Base-by-base conservation (phyloP, 2,329 filamentous ascomycete genomes). In the Colletotrichum falcatum region DNA sequence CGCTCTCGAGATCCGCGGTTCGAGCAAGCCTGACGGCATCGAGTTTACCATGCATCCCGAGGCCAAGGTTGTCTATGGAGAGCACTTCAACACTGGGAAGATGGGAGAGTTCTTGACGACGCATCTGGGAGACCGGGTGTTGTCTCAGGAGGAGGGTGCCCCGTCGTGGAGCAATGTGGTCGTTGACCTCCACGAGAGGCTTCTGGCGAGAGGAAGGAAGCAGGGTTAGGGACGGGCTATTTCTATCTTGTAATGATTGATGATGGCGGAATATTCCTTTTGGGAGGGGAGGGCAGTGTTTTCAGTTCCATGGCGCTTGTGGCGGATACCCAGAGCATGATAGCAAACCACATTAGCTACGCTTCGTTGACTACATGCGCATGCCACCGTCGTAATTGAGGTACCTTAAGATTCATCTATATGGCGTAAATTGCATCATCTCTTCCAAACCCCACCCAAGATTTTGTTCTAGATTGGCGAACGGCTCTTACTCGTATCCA, bases 41-140 rank as follows among this genome's bases (percentile, higher is more conserved):
- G 84, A 88, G 1, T 84, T 93, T 44, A 78, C 80, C 18, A 81
- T 92, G 30, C 81, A 81, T 7, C 84, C 86, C 1, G 82, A 82
- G 28, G 92, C 90, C 0, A 85, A 83, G 62, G 89, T 95, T 1
- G 83, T 94, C 2, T 96, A 96, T 77, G 93, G 93, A 0, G 92
- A 95, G 80, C 86, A 88, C 70, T 94, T 95, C 78, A 93, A 94
- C 73, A 89, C 90, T 73, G 87, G 84, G 60, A 94, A 93, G 80
- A 91, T 96, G 83, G 84, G 82, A n/a, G 91, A 94, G 65, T 94
- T 92, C 74, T 77, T 96, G 72, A 79, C 83, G 16, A 86, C 86
- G 44, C 85, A 86, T 78, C 81, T 91, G 76, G 80, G 84, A 56
- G 74, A 76, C n/a, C n/a, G 77, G 23, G 51, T 51, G 11, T 30